Percentiles rank a stretch among this genome's conserved stretches.
Conservation (phyloP, 306 rosid genomes). For the Sicyos baderoa region DNA sequence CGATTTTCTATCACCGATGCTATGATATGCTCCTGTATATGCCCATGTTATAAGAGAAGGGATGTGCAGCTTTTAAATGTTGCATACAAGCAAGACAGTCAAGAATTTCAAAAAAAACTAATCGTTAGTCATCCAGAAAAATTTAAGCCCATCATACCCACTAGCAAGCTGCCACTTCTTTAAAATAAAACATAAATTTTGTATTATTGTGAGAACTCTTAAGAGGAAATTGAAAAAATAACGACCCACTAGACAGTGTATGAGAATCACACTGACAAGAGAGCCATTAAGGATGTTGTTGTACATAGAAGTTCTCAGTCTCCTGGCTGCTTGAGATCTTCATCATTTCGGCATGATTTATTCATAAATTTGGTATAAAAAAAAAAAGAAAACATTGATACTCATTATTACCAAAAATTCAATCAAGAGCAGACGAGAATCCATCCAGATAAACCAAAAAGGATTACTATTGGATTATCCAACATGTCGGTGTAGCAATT, state of each 20-base stretch:
- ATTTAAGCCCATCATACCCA: neutral
- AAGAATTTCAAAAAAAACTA: neutral
- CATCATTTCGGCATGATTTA: neutral
- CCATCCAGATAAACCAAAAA: neutral
- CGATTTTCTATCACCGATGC: slow-evolving; percentile 36
- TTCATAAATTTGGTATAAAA: neutral
- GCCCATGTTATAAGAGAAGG: slow-evolving; percentile 44
- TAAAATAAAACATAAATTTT: neutral
- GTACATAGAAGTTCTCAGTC: neutral
- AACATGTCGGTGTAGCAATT: neutral
- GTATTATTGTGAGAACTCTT: neutral
- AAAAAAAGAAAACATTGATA: neutral
- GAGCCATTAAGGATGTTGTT: neutral
- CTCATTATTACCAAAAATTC: neutral
- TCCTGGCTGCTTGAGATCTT: neutral
- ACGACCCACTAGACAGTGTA: neutral
- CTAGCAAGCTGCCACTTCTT: neutral
- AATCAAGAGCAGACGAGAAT: neutral
- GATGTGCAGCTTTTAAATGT: neutral
- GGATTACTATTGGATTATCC: neutral
- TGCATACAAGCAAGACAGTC: neutral
- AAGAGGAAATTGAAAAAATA: neutral
- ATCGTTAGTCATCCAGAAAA: neutral
- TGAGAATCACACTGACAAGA: neutral
- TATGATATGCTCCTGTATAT: slow-evolving; percentile 58